Conservation (phyloP, 2,329 filamentous ascomycete genomes). For the Nothopassalora personata region DNA sequence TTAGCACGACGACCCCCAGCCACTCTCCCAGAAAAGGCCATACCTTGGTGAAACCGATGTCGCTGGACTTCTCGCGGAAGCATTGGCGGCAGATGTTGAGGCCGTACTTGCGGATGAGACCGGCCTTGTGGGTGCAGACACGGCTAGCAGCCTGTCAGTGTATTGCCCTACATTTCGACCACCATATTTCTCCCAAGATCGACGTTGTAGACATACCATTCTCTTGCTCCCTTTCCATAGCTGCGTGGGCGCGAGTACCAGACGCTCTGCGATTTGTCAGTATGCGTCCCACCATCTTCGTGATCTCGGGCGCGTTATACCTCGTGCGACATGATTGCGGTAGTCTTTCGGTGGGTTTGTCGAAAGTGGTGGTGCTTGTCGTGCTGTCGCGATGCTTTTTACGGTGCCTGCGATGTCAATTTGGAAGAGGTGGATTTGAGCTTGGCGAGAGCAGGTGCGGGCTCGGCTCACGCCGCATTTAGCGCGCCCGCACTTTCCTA, state of each 20-base stretch:
- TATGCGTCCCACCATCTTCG: not conserved
- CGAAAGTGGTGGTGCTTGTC: slow-evolving; percentile 5
- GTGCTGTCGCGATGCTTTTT: not conserved
- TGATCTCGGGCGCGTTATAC: slow-evolving; percentile 5
- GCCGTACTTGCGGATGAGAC: slow-evolving; percentile 99
- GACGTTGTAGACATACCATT: slow-evolving; percentile 63
- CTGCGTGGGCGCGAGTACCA: slow-evolving; percentile 97
- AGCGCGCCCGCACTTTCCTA: not conserved
- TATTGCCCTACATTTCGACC: slow-evolving; percentile 14
- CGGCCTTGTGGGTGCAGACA: slow-evolving; percentile 89
- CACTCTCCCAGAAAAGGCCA: not conserved
- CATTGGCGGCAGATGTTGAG: slow-evolving; percentile 74
- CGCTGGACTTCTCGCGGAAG: slow-evolving; percentile 63
- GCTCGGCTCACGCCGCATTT: not conserved
- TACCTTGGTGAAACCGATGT: slow-evolving; percentile 67
- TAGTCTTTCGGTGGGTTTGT: slow-evolving; percentile 16
- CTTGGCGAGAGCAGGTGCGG: not conserved
- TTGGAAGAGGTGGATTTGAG: not conserved
- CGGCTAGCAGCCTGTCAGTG: slow-evolving; percentile 50
- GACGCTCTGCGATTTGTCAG: slow-evolving; percentile 45
- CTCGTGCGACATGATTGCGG: slow-evolving; percentile 75
- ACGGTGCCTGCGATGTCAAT: not conserved
- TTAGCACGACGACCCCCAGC: slow-evolving; percentile 8
- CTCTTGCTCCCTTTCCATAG: slow-evolving; percentile 94
- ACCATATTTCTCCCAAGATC: slow-evolving; percentile 5